Percentiles rank a stretch among this genome's conserved stretches.
phyloP scores from a whole-genome alignment of 2,329 filamentous ascomycete genomes.

The Fusarium fujikuroi region DNA sequence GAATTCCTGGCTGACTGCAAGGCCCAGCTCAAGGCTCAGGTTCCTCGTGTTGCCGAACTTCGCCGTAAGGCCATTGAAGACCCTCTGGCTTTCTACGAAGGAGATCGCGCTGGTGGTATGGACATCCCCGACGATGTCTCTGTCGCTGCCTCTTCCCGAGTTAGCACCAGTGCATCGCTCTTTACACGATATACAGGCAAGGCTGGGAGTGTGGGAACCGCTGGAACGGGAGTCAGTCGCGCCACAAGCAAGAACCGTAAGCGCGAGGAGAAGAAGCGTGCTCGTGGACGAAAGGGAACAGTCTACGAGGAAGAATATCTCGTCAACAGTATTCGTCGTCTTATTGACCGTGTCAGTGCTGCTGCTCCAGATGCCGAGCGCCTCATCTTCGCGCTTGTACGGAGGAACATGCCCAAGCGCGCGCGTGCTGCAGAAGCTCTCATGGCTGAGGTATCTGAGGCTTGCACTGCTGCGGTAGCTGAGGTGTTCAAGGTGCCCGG shows the following conservation, averaged over 20 bases:
- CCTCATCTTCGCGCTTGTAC: conserved; percentile 79
- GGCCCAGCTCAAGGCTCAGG: conserved; percentile 82
- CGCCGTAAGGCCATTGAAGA: conserved; percentile 83
- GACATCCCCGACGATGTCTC: conserved; percentile 94
- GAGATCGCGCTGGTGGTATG: conserved; percentile 69
- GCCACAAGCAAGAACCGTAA: conserved; percentile 88
- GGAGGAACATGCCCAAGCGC: conserved; percentile 87
- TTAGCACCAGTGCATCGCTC: conserved; percentile 85
- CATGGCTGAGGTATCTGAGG: conserved; percentile 77
- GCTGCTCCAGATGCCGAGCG: conserved; percentile 77
- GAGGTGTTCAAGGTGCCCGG: conserved; percentile 70
- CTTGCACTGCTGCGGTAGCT: conserved; percentile 72
- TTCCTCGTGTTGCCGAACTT: conserved; percentile 86
- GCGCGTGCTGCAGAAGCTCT: conserved; percentile 80
- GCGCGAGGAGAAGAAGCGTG: conserved; percentile 93
- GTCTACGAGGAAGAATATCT: conserved; percentile 99
- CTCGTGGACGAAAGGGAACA: conserved; percentile 92
- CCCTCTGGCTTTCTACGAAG: conserved; percentile 89
- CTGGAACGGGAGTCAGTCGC: conserved; percentile 77
- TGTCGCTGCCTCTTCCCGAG: conserved; percentile 81
- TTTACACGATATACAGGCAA: conserved; percentile 93
- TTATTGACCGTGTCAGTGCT: conserved; percentile 84
- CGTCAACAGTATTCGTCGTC: conserved; percentile 83
- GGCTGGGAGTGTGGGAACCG: conserved; percentile 69
- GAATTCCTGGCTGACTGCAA: conserved; percentile 96